Conservation (phyloP, 805 yeast species). For the Komagataella kurtzmanii region DNA sequence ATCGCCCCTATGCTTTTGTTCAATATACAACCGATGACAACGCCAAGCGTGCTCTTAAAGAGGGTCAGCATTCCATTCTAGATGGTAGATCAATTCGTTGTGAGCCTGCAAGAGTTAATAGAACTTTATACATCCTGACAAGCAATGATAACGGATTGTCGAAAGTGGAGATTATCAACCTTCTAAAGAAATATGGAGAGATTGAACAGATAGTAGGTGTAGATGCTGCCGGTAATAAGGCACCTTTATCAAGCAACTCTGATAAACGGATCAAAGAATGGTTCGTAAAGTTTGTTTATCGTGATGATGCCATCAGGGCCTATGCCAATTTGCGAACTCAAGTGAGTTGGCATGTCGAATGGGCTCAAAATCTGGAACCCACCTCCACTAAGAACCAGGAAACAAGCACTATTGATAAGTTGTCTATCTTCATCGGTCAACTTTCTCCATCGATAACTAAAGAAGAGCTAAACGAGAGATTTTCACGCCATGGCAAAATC, state of each 20-base stretch:
- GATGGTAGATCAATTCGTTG: slow-evolving; percentile 74
- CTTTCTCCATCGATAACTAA: slow-evolving; percentile 40
- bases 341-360: slow-evolving; percentile 48
- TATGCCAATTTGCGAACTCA: slow-evolving; percentile 54
- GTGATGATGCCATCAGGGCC: slow-evolving; percentile 83
- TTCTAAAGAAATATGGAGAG: slow-evolving; percentile 52
- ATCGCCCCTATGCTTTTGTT: slow-evolving; percentile 87
- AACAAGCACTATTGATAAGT: slow-evolving; percentile 40
- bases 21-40: slow-evolving; percentile 65
- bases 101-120: slow-evolving; percentile 83
- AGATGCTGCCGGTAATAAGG: slow-evolving; percentile 16
- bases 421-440: slow-evolving; percentile 72
- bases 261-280: slow-evolving; percentile 25
- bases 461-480: slow-evolving; percentile 42
- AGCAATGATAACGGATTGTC: slow-evolving; percentile 6
- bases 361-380: slow-evolving; percentile 72
- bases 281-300: slow-evolving; percentile 67
- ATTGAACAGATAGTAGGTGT: slow-evolving; percentile 50
- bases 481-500: slow-evolving; percentile 55
- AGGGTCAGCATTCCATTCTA: slow-evolving; percentile 55
- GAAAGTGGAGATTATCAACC: slow-evolving; percentile 19
- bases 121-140: slow-evolving; percentile 57
- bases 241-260: slow-evolving; percentile 5
- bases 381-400: slow-evolving; percentile 16
- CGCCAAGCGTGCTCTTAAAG: slow-evolving; percentile 50